Percentiles rank a stretch among this genome's conserved stretches.
Evolutionary conservation across 768 basidiomycete species (phyloP).

Genomic region (Termitomyces sp.): DNA sequence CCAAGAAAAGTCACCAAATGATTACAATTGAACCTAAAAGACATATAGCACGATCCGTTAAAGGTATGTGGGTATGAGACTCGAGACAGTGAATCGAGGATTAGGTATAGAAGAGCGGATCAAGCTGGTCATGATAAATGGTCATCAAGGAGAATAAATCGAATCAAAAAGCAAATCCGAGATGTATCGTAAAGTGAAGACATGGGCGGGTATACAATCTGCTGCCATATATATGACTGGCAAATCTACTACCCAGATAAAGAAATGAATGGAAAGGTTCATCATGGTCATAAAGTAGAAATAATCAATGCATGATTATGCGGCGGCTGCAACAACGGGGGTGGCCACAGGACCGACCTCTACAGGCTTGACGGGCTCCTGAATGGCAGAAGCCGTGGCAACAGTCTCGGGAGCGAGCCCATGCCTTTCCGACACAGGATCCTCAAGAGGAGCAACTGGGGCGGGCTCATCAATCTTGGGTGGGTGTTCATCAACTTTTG

Average conservation of each 20-base stretch:
- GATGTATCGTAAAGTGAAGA: slow-evolving; percentile 39
- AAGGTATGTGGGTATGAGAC: slow-evolving; percentile 55
- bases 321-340: slow-evolving; percentile 73
- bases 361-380: slow-evolving; percentile 28
- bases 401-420: slow-evolving; percentile 27
- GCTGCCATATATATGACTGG: neutral
- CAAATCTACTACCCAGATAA: slow-evolving; percentile 20
- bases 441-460: slow-evolving; percentile 80
- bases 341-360: slow-evolving; percentile 48
- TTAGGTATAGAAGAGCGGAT: slow-evolving; percentile 61
- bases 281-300: slow-evolving; percentile 36
- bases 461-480: slow-evolving; percentile 83
- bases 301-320: slow-evolving; percentile 42
- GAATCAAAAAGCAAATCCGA: slow-evolving; percentile 59
- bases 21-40: slow-evolving; percentile 56
- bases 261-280: slow-evolving; percentile 24
- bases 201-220: slow-evolving; percentile 16
- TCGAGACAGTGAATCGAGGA: slow-evolving; percentile 56
- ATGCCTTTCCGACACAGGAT: slow-evolving; percentile 53
- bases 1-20: slow-evolving; percentile 27
- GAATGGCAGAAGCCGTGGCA: slow-evolving; percentile 13
- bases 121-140: slow-evolving; percentile 55
- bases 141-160: slow-evolving; percentile 42
- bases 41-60: slow-evolving; percentile 54
- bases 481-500: slow-evolving; percentile 87